Evolutionary conservation across 768 basidiomycete species (phyloP).

Genomic region (Auricularia sp.): DNA sequence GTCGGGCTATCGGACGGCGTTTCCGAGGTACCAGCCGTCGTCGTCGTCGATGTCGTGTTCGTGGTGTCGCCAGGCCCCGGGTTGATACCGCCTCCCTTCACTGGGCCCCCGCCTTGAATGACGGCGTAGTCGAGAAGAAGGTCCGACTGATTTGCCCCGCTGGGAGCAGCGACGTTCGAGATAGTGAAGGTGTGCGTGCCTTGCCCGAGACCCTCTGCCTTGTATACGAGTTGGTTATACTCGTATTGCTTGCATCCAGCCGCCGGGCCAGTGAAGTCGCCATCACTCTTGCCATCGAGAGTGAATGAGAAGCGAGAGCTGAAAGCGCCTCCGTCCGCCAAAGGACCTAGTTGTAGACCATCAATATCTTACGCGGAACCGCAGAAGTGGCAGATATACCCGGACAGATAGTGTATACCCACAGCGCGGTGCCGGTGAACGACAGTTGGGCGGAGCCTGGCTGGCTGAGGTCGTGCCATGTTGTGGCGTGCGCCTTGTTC

Average conservation of each 20-base stretch:
- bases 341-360: neutral
- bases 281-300: neutral
- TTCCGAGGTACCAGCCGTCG: too few relatives aligned
- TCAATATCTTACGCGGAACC: too few relatives aligned
- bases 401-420: neutral
- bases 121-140: neutral
- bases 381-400: too few relatives aligned
- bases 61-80: too few relatives aligned
- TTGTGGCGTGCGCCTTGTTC: conserved; percentile 1
- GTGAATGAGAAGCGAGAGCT: neutral
- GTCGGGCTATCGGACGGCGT: too few relatives aligned
- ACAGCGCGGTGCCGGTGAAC: neutral
- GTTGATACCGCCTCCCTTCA: too few relatives aligned
- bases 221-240: neutral
- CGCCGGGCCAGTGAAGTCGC: neutral
- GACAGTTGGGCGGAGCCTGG: neutral
- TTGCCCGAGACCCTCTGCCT: neutral
- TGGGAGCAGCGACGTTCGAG: neutral
- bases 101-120: neutral
- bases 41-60: too few relatives aligned
- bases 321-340: neutral
- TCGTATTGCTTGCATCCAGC: neutral
- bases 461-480: conserved; percentile 3
- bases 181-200: neutral
- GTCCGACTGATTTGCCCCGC: neutral